phyloP scores from a whole-genome alignment of 768 basidiomycete species.

The Tulasnella sp. region DNA sequence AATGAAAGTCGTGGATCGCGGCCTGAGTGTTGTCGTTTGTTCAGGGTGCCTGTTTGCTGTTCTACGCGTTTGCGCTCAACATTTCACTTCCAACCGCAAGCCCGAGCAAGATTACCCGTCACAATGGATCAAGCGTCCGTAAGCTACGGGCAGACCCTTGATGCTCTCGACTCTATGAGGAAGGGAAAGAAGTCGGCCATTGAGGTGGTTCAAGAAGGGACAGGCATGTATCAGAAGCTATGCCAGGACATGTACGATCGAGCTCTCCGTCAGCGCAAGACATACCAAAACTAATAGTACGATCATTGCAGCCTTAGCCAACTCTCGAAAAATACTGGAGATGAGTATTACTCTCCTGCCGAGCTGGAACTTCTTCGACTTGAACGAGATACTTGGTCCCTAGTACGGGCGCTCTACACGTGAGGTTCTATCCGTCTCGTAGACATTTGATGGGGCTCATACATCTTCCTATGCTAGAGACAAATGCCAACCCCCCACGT shows the following conservation, averaged over 20 bases:
- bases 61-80: neutral
- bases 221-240: neutral
- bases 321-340: neutral
- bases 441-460: neutral
- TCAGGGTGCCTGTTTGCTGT: neutral
- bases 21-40: neutral
- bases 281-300: neutral
- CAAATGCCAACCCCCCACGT: neutral
- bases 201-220: neutral
- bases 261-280: neutral
- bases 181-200: neutral
- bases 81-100: neutral
- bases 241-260: neutral
- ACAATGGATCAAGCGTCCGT: neutral
- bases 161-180: neutral
- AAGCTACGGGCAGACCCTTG: neutral
- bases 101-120: neutral
- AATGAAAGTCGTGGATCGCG: too few species aligned
- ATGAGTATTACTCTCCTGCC: slow-evolving; percentile 21
- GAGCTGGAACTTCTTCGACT: slow-evolving; percentile 54
- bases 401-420: slow-evolving; percentile 55
- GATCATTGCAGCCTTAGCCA: neutral
- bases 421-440: slow-evolving; percentile 16
- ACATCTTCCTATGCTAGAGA: neutral
- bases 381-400: slow-evolving; percentile 73